Evolutionary conservation across 768 basidiomycete species (phyloP).

Genomic region (Pholiota conissans): DNA sequence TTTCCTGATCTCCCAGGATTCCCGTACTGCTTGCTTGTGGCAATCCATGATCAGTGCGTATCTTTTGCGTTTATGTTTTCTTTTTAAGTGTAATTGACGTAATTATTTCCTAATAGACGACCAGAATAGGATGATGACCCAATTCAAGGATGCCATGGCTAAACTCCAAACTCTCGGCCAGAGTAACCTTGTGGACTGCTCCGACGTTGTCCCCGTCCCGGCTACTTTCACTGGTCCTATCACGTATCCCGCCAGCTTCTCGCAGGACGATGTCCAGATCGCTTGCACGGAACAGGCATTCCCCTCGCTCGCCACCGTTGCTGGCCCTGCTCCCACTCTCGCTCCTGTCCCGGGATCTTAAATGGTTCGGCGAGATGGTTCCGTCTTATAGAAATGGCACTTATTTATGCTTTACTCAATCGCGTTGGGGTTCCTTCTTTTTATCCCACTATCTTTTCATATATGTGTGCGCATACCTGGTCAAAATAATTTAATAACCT

Average conservation of each 20-base stretch:
- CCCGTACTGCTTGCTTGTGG: slow-evolving; percentile 19
- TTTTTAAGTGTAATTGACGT: not conserved
- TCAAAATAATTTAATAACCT: not conserved
- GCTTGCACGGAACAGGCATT: slow-evolving; percentile 1
- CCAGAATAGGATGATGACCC: slow-evolving; percentile 18
- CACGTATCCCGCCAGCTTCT: slow-evolving; percentile 20
- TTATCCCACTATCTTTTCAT: not conserved
- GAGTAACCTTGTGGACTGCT: slow-evolving; percentile 31
- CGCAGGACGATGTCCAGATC: slow-evolving; percentile 13
- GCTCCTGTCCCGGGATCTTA: slow-evolving; percentile 5
- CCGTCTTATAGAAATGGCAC: not conserved
- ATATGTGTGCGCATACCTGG: not conserved
- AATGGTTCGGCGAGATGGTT: not conserved
- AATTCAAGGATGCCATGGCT: slow-evolving; percentile 30
- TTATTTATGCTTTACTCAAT: not conserved
- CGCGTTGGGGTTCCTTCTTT: not conserved
- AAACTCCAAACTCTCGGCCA: slow-evolving; percentile 33
- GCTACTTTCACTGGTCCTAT: slow-evolving; percentile 11
- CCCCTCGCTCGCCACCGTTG: slow-evolving; percentile 1
- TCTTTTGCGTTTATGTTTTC: not conserved
- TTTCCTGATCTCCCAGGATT: slow-evolving; percentile 23
- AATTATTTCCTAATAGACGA: slow-evolving; percentile 11
- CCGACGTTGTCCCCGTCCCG: slow-evolving; percentile 22
- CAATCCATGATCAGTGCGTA: slow-evolving; percentile 15
- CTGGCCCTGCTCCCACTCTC: slow-evolving; percentile 5